These are phyloP conservation scores for Dothistroma pini DNA, from an alignment of 2,329 filamentous ascomycete genomes.

Conservation along the genomic window DNA sequence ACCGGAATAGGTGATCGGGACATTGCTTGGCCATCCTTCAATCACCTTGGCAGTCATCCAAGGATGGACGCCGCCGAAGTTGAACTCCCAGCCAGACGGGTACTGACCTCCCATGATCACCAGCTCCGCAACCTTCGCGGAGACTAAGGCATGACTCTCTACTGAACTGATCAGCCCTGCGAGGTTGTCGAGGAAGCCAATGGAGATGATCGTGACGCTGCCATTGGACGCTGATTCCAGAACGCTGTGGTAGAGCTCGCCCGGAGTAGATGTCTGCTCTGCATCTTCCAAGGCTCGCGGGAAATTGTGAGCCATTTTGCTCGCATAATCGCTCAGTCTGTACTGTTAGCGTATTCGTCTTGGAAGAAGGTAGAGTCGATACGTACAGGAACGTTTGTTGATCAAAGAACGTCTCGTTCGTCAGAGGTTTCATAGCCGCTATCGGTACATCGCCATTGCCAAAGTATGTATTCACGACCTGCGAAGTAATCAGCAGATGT, in stretches of 20 bases:
- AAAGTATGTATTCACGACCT: slow-evolving; percentile 14
- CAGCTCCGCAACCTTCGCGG: slow-evolving; percentile 47
- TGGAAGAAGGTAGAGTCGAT: not conserved
- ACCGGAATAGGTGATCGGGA: slow-evolving; percentile 43
- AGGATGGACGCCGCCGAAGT: slow-evolving; percentile 47
- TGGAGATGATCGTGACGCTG: slow-evolving; percentile 22
- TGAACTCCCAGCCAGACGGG: slow-evolving; percentile 48
- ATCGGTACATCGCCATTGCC: slow-evolving; percentile 20
- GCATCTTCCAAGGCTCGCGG: slow-evolving; percentile 8
- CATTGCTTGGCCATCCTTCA: slow-evolving; percentile 42
- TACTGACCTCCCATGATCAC: slow-evolving; percentile 54
- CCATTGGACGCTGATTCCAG: slow-evolving; percentile 9
- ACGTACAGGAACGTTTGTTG: slow-evolving; percentile 6
- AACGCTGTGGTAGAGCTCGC: slow-evolving; percentile 12
- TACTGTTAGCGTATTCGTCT: not conserved
- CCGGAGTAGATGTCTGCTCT: slow-evolving; percentile 11
- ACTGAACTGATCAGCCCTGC: slow-evolving; percentile 47
- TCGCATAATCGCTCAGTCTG: slow-evolving; percentile 21
- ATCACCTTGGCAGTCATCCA: slow-evolving; percentile 43
- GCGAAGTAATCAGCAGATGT: not conserved
- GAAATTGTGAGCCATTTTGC: slow-evolving; percentile 17
- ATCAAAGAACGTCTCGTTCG: slow-evolving; percentile 20
- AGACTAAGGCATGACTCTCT: slow-evolving; percentile 42
- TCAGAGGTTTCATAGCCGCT: slow-evolving; percentile 21
- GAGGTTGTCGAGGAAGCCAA: slow-evolving; percentile 33